Evolutionary conservation across 1,284 basidiomycete genomes (phyloP), one percentile per base, ranked within the genome.

Genomic region (Sporisorium reilianum): DNA sequence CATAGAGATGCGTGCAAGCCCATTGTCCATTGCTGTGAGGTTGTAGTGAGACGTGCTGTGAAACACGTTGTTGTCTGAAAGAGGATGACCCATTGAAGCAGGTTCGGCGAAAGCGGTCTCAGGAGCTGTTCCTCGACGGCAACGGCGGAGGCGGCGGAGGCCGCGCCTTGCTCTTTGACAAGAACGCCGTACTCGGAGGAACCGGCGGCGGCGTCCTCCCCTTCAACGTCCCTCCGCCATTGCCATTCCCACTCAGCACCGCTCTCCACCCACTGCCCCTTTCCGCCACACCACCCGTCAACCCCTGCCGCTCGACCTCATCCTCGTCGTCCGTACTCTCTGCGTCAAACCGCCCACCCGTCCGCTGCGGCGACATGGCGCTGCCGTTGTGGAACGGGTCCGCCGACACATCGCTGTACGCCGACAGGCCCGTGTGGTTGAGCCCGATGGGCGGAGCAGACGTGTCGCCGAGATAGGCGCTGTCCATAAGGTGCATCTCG

Each of bases 81-180:
- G n/a, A n/a, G n/a, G n/a, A n/a, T n/a, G n/a, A n/a, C n/a, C n/a
- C n/a, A n/a, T n/a, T n/a, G n/a, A n/a, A n/a, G n/a, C n/a, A n/a
- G n/a, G n/a, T n/a, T n/a, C n/a, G n/a, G n/a, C n/a, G n/a, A n/a
- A n/a, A n/a, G n/a, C n/a, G n/a, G n/a, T n/a, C 3, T 52, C 32
- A 71, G n/a, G 49, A 45, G n/a, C 55, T 71, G 46, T 62, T 62
- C 23, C 68, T 40, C n/a, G 54, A 34, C 16, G 64, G 64, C 48
- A 64, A 49, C 20, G 59, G 55, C 44, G 70, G 72, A 1, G 68
- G 68, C 11, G 72, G 72, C 14, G 62, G 58, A 48, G 71, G 70
- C n/a, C 55, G 52, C 23, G 49, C 41, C 52, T 65, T 72, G 23
- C 45, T 41, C 56, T 65, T 69, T 12, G 56, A 56, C 48, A 71